Evolutionary conservation across 2,329 filamentous ascomycete genomes (phyloP), one percentile per base, ranked within the genome.

Genomic region (Apiospora phragmitis): DNA sequence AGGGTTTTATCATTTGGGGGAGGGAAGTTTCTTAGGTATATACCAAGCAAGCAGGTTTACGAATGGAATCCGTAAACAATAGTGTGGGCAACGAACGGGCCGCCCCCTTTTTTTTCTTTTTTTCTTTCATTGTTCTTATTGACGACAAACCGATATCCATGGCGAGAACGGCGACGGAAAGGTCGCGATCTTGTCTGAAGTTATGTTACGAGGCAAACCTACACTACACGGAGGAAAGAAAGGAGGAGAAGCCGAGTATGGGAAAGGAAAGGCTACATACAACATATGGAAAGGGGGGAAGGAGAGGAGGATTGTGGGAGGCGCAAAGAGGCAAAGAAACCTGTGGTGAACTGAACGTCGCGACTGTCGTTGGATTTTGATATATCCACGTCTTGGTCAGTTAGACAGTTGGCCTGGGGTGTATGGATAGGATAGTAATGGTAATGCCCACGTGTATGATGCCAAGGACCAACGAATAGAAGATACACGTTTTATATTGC

Each of bases 391-490:
- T 62, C 32, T 38, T 62, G 55, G 18, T n/a, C 32, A 18, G 29
- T 6, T 5, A 35, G 55, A 62, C 29, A n/a, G 32, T 38, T 73
- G 55, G 62, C 55, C 38, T 24, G 29, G 51, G 65, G 70, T 74
- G 73, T 73, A 75, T 68, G 68, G 65, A 70, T 73, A 73, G 70
- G 69, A 69, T 70, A 70, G 51, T 75, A 75, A 75, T 75, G 66
- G 71, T 75, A 75, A 75, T 75, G 67, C 38, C 42, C 55, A 47
- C 55, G 68, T 75, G 72, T 75, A 75, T 74, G 74, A 74, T 67
- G 69, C 45, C 55, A 62, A 62, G 21, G 21, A 62, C 32, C 55
- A 62, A 62, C 32, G 32, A 62, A 62, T 62, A 35, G 24, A 62
- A 62, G 51, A 62, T 12, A 62, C n/a, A 38, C 16, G 55, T 62